phyloP scores from a whole-genome alignment of 805 yeast genomes.

The Millerago galiae region DNA sequence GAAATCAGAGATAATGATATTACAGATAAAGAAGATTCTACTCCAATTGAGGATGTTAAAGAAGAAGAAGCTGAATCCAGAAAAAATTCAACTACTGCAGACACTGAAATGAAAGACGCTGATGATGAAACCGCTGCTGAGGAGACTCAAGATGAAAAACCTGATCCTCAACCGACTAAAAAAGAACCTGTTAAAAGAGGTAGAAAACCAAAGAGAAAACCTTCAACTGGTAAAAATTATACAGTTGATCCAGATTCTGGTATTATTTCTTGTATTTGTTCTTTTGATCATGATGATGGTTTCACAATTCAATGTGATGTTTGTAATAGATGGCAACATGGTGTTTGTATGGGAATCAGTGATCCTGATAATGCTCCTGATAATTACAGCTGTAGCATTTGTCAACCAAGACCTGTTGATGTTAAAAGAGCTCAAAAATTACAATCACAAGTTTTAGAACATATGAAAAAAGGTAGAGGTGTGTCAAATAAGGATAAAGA shows the following conservation, averaged over 20 bases:
- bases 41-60: not conserved
- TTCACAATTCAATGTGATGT: conserved; percentile 91
- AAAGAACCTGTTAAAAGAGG: conserved; percentile 4
- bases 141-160: conserved; percentile 12
- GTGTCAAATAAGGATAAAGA: conserved; percentile 3
- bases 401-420: conserved; percentile 51
- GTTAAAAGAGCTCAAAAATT: conserved; percentile 34
- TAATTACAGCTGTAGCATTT: conserved; percentile 69
- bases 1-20: conserved; percentile 3
- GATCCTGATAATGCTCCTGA: conserved; percentile 76
- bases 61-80: not conserved
- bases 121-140: conserved; percentile 10
- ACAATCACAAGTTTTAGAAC: conserved; percentile 27
- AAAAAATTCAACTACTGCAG: conserved; percentile 2
- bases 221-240: conserved; percentile 27
- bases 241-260: conserved; percentile 80
- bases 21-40: not conserved
- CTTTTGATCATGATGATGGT: conserved; percentile 82
- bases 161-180: conserved; percentile 3
- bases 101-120: conserved; percentile 7
- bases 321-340: conserved; percentile 94
- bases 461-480: conserved; percentile 14
- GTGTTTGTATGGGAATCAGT: conserved; percentile 76
- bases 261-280: conserved; percentile 84
- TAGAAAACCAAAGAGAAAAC: conserved; percentile 9